Base-by-base conservation (phyloP, 2,329 filamentous ascomycete species). In the Monosporascus sp. region DNA sequence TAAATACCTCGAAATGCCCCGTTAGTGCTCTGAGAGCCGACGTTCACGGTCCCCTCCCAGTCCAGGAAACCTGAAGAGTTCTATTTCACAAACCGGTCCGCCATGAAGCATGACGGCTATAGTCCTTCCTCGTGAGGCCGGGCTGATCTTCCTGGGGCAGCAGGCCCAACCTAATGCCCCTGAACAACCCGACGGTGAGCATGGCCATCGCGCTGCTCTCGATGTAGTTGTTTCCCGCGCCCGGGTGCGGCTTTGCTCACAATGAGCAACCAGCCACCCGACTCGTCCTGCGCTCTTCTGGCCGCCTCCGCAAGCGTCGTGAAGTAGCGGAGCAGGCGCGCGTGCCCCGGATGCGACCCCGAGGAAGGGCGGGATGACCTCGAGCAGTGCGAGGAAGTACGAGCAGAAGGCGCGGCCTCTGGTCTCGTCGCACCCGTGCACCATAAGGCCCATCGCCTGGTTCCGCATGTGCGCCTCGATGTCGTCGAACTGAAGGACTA, bases 151-250 rank as follows among this genome's bases (percentile, higher is more conserved):
- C 43, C 7, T 62, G 55, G 2, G 59, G 55, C 14, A 73, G 56
- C 37, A 71, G 64, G 0, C 74, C 75, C 7, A 72, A 41, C 28
- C 70, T 61, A 7, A 70, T 66, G 0, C 76, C 80, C 57, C 73
- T 77, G 14, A 82, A 63, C 55, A 81, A 65, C 0, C 77, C 74
- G 51, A 79, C 81, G 0, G 74, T 71, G 58, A 83, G 84, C 76
- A 85, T 81, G 3, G 79, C 80, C 2, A 78, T 78, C 7, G 75
- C 81, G 31, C 79, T 82, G 37, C 78, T 79, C 68, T 86, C 80
- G 48, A 85, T 77, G 64, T 81, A 86, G 64, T 86, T 85, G 2
- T 79, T 79, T 46, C 73, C 58, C 38, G 65, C 59, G 1, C 72
- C 74, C 0, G 75, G 72, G 52, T 78, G 76, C 28, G 72, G 65